A percentile compares a stretch with the other conserved stretches of the same genome.
These are phyloP conservation scores for Eucalyptus microcorys DNA, from an alignment of 345 rosid species.

Conservation along the genomic window DNA sequence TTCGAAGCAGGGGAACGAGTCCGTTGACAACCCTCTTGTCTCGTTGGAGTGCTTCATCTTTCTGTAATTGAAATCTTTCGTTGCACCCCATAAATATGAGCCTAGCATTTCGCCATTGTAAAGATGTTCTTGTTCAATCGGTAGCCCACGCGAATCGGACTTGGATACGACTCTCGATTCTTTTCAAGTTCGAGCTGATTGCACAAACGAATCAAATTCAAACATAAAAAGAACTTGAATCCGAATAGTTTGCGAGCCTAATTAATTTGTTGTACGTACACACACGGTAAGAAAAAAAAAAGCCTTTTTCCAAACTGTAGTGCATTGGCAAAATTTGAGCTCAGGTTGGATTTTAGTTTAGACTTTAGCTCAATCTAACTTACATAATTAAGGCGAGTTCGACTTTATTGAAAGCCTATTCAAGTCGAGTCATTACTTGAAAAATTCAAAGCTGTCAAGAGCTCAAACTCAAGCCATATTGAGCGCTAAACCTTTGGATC, in stretches of 20 bases:
- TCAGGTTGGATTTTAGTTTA: not conserved
- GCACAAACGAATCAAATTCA: not conserved
- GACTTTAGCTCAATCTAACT: not conserved
- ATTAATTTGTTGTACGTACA: not conserved
- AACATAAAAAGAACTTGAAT: not conserved
- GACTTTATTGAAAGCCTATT: accelerated
- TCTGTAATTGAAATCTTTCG: slow-evolving; percentile 10
- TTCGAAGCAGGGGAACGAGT: slow-evolving; percentile 12
- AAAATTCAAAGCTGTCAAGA: not conserved
- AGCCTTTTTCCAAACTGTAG: not conserved
- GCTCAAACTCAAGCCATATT: not conserved
- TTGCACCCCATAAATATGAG: not conserved
- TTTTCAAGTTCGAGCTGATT: not conserved
- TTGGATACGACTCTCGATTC: not conserved
- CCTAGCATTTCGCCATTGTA: not conserved
- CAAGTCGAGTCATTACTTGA: not conserved
- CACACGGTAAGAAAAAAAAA: no score
- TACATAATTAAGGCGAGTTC: accelerated
- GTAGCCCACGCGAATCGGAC: not conserved
- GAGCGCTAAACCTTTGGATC: not conserved
- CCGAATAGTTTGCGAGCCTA: not conserved
- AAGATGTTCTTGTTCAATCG: not conserved
- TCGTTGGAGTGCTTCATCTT: slow-evolving; percentile 73
- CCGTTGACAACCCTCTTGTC: slow-evolving; percentile 47
- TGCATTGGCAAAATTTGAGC: not conserved